phyloP scores from a whole-genome alignment of 805 yeast species.

The Metschnikowia arizonensis region DNA sequence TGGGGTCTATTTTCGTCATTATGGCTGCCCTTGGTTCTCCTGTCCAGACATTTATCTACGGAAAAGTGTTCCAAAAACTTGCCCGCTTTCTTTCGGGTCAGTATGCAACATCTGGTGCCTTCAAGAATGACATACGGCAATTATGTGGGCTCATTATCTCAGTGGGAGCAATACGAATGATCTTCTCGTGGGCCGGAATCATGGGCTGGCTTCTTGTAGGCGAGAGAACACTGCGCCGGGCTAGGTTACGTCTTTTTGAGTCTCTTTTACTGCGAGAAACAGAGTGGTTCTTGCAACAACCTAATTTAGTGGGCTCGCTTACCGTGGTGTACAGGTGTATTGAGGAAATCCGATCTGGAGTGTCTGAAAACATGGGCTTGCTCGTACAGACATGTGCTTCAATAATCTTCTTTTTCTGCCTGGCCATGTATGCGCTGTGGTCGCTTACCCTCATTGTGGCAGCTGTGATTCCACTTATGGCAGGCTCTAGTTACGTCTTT shows the following conservation, averaged over 20 bases:
- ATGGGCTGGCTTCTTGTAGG: constrained; percentile 66
- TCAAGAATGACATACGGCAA: constrained; percentile 24
- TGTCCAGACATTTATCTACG: constrained; percentile 59
- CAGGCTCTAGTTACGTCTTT: constrained; percentile 43
- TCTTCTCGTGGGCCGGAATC: constrained; percentile 50
- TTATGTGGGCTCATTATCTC: constrained; percentile 33
- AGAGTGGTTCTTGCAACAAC: constrained; percentile 60
- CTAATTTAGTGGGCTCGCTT: constrained; percentile 57
- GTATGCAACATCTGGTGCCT: constrained; percentile 18
- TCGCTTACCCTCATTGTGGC: constrained; percentile 73
- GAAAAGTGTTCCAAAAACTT: constrained; percentile 50
- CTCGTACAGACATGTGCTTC: constrained; percentile 52
- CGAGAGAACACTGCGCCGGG: constrained; percentile 60
- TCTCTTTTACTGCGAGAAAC: constrained; percentile 45
- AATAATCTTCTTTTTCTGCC: constrained; percentile 49
- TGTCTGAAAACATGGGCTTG: constrained; percentile 62
- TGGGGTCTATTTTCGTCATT: constrained; percentile 34
- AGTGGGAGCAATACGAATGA: constrained; percentile 29
- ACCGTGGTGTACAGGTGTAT: constrained; percentile 66
- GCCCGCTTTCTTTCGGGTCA: constrained; percentile 28
- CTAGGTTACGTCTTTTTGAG: constrained; percentile 44
- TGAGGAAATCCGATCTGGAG: constrained; percentile 66
- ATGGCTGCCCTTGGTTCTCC: constrained; percentile 58
- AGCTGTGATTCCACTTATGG: constrained; percentile 68
- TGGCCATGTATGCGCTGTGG: constrained; percentile 81